Conservation (phyloP, 805 yeast genomes). For the Naumovozyma dairenensis region DNA sequence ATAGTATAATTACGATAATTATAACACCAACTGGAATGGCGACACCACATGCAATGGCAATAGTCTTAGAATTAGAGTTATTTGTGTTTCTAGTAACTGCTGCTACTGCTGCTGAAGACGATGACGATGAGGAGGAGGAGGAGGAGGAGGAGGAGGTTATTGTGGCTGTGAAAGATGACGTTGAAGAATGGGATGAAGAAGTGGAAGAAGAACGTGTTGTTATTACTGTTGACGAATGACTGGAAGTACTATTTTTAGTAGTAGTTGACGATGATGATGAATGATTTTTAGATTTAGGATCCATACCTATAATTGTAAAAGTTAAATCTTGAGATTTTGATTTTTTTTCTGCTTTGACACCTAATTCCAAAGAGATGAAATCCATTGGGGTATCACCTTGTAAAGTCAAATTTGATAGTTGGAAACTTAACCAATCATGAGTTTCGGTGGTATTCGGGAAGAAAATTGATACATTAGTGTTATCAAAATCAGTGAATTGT, state of each 20-base stretch:
- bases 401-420: constrained; percentile 51
- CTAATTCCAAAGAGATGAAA: constrained; percentile 34
- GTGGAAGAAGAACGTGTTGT: constrained; percentile 20
- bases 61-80: constrained; percentile 34
- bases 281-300: constrained; percentile 9
- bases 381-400: constrained; percentile 53
- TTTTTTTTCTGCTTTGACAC: constrained; percentile 33
- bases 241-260: constrained; percentile 2
- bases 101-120: constrained; percentile 23
- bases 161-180: constrained; percentile 25
- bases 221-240: constrained; percentile 12
- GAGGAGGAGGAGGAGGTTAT: constrained; percentile 21
- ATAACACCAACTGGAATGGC: constrained; percentile 59
- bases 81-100: constrained; percentile 18
- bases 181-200: constrained; percentile 18
- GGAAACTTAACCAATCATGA: constrained; percentile 58
- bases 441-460: constrained; percentile 29
- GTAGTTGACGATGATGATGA: constrained; percentile 1
- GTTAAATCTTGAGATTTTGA: constrained; percentile 31
- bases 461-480: constrained; percentile 40
- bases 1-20: constrained; percentile 37
- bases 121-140: constrained; percentile 19
- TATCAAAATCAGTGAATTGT: constrained; percentile 44
- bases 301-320: constrained; percentile 48
- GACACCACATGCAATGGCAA: constrained; percentile 91